Base-by-base conservation (phyloP, 441 rosid species). In the Adansonia gregorii region DNA sequence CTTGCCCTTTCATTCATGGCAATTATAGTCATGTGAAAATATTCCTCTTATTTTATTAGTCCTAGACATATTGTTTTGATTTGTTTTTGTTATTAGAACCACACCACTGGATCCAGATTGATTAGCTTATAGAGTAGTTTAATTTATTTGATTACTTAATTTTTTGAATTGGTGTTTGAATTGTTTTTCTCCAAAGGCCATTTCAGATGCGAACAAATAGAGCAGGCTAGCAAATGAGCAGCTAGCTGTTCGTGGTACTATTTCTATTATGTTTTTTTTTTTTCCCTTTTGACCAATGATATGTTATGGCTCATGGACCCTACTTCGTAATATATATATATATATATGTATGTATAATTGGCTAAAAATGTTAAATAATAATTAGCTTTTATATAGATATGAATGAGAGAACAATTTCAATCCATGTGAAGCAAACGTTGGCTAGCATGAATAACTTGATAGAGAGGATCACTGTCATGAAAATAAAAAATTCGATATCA, bases 11-110 rank as follows among this genome's bases (percentile, higher is more conserved):
- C 59, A 46, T 69, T 76, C 60, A 78, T 73, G 41, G 2, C 41
- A 24, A 22, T 46, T 74, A 35, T 64, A 67, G 19, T 78, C 82
- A 78, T 78, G 77, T 78, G 81, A 81, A 81, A 61, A 65, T 82
- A 75, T 75, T 76, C 82, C 58, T 58, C 68, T 65, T 54, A 43
- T 27, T 64, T 10, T 24, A 35, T 35, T 6, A 67, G 14, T 17
- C 11, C 14, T 22, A 8, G 3, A 46, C 20, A 58, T 19, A 9
- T 8, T n/a, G 60, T 0, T 55, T 31, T 66, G 20, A 49, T 56
- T 63, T 14, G 1, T 65, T 65, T 10, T 39, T 48, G 5, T 11
- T 46, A 68, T 20, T 20, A 45, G n/a, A 10, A 67, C 8, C 35
- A 19, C n/a, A 41, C 51, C 15, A 22, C 27, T 2, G 39, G 24